Evolutionary conservation across 805 yeast species (phyloP).

Genomic region (Wickerhamomyces xylosicus): DNA sequence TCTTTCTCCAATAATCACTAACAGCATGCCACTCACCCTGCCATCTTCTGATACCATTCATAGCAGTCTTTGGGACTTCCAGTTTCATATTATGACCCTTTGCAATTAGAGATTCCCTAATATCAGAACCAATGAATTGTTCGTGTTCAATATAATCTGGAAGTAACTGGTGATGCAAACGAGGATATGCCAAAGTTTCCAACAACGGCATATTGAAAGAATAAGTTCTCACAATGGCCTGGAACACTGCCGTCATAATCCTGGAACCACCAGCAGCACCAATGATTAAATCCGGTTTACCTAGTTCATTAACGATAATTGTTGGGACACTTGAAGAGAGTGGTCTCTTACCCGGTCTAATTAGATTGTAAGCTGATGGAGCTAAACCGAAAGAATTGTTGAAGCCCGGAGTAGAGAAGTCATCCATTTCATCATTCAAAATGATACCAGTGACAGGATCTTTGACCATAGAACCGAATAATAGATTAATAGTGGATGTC

Average conservation of each 20-base stretch:
- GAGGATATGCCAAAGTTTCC: conserved; percentile 66
- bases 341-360: conserved; percentile 72
- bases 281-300: conserved; percentile 51
- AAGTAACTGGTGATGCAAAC: conserved; percentile 82
- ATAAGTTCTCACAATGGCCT: conserved; percentile 61
- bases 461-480: conserved; percentile 76
- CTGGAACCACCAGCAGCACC: conserved; percentile 96
- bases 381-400: conserved; percentile 70
- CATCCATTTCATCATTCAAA: conserved; percentile 90
- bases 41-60: conserved; percentile 41
- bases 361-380: conserved; percentile 74
- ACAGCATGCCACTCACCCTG: conserved; percentile 51
- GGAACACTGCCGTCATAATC: conserved; percentile 74
- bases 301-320: conserved; percentile 39
- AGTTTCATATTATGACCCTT: conserved; percentile 42
- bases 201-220: conserved; percentile 48
- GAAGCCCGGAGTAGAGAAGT: conserved; percentile 64
- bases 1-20: conserved; percentile 83
- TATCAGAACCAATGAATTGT: conserved; percentile 32
- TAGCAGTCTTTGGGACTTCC: conserved; percentile 38
- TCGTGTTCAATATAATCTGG: conserved; percentile 66
- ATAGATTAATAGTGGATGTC: conserved; percentile 80
- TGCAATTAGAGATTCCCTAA: conserved; percentile 23
- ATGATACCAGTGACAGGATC: conserved; percentile 78
- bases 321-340: conserved; percentile 77